phyloP scores from a whole-genome alignment of 176 grass and related monocot species.

The Carex kokanica region DNA sequence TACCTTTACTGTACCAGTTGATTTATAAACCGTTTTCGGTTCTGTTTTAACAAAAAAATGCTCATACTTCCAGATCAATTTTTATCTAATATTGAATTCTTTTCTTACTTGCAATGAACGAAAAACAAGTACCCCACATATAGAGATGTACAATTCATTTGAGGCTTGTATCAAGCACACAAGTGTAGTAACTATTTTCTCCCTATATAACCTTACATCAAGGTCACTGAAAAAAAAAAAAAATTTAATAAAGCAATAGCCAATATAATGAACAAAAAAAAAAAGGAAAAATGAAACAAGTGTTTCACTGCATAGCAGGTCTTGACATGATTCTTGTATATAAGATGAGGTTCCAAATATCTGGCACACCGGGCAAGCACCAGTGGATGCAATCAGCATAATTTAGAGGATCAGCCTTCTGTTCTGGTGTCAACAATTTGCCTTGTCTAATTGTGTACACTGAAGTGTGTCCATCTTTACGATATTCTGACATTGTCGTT shows the following conservation, averaged over 20 bases:
- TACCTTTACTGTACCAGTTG: not conserved
- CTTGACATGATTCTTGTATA: slow-evolving; percentile 77
- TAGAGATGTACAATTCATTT: slow-evolving; percentile 4
- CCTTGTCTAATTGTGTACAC: slow-evolving; percentile 85
- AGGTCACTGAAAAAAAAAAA: not conserved
- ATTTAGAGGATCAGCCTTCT: slow-evolving; percentile 65
- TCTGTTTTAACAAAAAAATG: not conserved
- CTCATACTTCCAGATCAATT: not conserved
- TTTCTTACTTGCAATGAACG: not conserved
- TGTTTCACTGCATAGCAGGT: not conserved
- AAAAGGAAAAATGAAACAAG: slow-evolving; percentile 10
- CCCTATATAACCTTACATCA: not conserved
- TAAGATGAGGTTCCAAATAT: slow-evolving; percentile 77
- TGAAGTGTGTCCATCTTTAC: slow-evolving; percentile 84
- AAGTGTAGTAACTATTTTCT: not conserved
- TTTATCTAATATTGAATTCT: not conserved
- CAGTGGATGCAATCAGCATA: slow-evolving; percentile 98
- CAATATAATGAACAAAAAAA: not conserved
- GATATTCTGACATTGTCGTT: slow-evolving; percentile 82
- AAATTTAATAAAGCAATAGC: slow-evolving; percentile 17
- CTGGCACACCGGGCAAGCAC: slow-evolving; percentile 91
- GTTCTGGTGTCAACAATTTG: slow-evolving; percentile 54
- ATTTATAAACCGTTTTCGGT: not conserved
- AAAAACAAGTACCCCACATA: not conserved
- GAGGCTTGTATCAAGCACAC: not conserved